Conservation (phyloP, 352 stramenopile species). For the Lagenidium sp. region DNA sequence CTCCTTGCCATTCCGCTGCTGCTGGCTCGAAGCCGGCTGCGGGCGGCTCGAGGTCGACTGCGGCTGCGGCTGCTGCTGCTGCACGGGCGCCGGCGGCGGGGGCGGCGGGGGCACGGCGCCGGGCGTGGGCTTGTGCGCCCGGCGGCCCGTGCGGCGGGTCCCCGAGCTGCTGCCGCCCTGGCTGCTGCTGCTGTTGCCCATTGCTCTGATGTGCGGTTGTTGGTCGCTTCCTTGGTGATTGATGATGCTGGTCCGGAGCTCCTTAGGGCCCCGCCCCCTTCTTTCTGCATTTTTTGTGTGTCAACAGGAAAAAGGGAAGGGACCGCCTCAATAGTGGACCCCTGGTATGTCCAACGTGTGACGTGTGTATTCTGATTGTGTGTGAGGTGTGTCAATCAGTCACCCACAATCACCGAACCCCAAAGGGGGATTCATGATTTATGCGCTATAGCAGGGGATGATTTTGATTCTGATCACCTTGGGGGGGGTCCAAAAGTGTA, state of each 20-base stretch:
- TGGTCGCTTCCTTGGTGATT: neutral
- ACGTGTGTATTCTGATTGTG: no score
- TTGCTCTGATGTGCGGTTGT: slow-evolving; percentile 6
- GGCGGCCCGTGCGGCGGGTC: slow-evolving; percentile 32
- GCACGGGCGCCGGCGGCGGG: neutral
- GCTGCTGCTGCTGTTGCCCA: slow-evolving; percentile 71
- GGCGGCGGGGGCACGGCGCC: slow-evolving; percentile 1
- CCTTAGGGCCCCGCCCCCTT: neutral
- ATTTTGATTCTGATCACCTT: no score
- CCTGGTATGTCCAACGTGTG: neutral
- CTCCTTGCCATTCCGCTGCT: slow-evolving; percentile 53
- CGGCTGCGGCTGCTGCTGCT: neutral
- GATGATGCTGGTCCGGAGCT: neutral
- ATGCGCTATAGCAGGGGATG: neutral
- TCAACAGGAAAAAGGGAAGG: no score
- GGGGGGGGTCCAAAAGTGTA: no score
- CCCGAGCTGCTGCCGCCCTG: slow-evolving; percentile 16
- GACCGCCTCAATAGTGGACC: slow-evolving; percentile 12
- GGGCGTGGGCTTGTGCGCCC: slow-evolving; percentile 28
- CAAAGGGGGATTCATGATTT: neutral
- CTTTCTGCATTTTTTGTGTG: neutral
- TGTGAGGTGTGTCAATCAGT: neutral
- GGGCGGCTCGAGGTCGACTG: slow-evolving; percentile 3
- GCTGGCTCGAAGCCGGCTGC: slow-evolving; percentile 27
- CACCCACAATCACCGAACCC: slow-evolving; percentile 2